These are phyloP conservation scores for Penicillium sumatraense DNA, from an alignment of 2,329 filamentous ascomycete species.

Conservation along the genomic window DNA sequence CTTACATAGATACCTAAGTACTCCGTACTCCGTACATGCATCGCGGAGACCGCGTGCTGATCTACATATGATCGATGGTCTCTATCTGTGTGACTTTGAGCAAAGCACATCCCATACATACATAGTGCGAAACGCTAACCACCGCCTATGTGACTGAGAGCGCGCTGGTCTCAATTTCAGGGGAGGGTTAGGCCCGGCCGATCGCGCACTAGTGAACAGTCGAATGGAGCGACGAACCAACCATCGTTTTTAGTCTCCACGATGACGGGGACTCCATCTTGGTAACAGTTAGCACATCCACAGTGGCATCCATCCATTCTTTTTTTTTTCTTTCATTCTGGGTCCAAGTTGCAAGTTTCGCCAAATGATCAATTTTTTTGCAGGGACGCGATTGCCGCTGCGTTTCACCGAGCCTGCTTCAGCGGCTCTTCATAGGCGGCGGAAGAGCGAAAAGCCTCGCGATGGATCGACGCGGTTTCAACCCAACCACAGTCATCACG, in stretches of 20 bases:
- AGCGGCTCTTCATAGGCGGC: conserved; percentile 9
- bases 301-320: neutral
- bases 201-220: conserved; percentile 11
- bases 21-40: neutral
- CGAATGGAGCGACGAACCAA: conserved; percentile 2
- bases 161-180: conserved; percentile 9
- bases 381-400: conserved; percentile 11
- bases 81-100: neutral
- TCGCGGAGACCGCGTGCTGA: neutral
- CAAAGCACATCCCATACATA: neutral
- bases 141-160: neutral
- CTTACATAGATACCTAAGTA: neutral
- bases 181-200: conserved; percentile 5
- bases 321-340: neutral
- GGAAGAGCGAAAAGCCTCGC: neutral
- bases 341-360: neutral
- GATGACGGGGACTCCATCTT: neutral
- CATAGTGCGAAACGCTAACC: neutral
- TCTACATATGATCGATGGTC: neutral
- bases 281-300: neutral
- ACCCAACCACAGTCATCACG: conserved; percentile 9
- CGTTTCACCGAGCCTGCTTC: conserved; percentile 9
- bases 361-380: neutral
- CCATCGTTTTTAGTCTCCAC: neutral
- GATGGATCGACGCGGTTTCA: conserved; percentile 18